phyloP scores from a whole-genome alignment of 202 grass and related monocot species.

The Digitaria exilis region DNA sequence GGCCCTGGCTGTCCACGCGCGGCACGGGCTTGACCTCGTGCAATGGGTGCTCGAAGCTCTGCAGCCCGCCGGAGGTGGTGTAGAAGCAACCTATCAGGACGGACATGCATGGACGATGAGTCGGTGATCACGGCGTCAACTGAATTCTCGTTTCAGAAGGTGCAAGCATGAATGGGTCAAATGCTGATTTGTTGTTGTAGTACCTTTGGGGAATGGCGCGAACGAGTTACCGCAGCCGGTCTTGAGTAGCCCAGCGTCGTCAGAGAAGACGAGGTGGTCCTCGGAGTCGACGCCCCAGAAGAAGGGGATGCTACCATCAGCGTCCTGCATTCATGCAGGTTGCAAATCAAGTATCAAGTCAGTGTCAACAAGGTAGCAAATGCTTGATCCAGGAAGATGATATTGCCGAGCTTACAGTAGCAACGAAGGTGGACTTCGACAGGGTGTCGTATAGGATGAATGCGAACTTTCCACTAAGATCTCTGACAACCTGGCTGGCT shows the following conservation, averaged over 20 bases:
- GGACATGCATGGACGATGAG: not conserved
- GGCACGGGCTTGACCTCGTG: constrained; percentile 88
- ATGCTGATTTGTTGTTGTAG: not conserved
- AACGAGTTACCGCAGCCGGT: constrained; percentile 72
- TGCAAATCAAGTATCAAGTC: not conserved
- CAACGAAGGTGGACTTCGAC: constrained; percentile 71
- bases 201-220: constrained; percentile 87
- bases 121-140: not conserved
- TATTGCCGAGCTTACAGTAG: constrained; percentile 61
- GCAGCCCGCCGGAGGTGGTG: constrained; percentile 87
- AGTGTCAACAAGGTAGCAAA: not conserved
- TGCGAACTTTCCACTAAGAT: constrained; percentile 71
- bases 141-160: not conserved
- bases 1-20: constrained; percentile 89
- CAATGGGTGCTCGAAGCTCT: constrained; percentile 89
- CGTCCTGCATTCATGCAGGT: constrained; percentile 47
- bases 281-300: constrained; percentile 81
- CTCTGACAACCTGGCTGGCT: constrained; percentile 82
- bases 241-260: constrained; percentile 67
- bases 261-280: constrained; percentile 68
- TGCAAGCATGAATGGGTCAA: not conserved
- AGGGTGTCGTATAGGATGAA: constrained; percentile 80
- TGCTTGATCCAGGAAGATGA: not conserved
- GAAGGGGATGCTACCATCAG: constrained; percentile 76
- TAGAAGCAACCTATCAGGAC: constrained; percentile 87